A percentile compares a stretch with the other conserved stretches of the same genome.
Evolutionary conservation across 2,329 filamentous ascomycete genomes (phyloP).

Genomic region (Setomelanomma holmii): DNA sequence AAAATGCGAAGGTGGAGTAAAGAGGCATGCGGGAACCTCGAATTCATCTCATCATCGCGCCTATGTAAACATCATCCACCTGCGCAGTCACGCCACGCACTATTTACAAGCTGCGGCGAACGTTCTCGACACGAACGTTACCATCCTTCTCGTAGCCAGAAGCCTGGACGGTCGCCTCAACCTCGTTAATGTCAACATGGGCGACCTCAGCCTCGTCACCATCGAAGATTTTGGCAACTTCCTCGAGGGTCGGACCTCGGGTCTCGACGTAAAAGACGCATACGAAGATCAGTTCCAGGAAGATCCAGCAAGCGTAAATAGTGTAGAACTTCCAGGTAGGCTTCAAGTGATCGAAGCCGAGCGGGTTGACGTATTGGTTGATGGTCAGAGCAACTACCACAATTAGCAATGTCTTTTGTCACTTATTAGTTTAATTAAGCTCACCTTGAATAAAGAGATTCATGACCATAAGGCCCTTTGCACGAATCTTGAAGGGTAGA

Average conservation of each 20-base stretch:
- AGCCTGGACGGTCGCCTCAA: constrained; percentile 22
- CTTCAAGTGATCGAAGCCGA: neutral
- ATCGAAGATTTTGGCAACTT: constrained; percentile 74
- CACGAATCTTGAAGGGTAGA: constrained; percentile 57
- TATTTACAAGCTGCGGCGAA: neutral
- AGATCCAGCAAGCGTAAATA: constrained; percentile 71
- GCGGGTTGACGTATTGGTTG: constrained; percentile 67
- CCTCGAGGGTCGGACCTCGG: constrained; percentile 63
- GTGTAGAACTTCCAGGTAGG: constrained; percentile 67
- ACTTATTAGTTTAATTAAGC: too few relatives aligned
- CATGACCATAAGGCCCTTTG: constrained; percentile 62
- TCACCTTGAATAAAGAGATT: constrained; percentile 70
- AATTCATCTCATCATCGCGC: too few relatives aligned
- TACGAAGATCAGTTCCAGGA: constrained; percentile 66
- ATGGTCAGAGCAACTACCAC: constrained; percentile 66
- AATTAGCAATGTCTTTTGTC: too few relatives aligned
- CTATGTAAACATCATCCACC: too few relatives aligned
- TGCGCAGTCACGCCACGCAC: too few relatives aligned
- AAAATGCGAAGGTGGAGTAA: too few relatives aligned
- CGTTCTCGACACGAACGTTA: neutral
- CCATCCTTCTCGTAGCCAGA: constrained; percentile 35
- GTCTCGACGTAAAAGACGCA: constrained; percentile 75
- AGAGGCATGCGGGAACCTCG: too few relatives aligned
- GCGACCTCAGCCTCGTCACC: constrained; percentile 62
- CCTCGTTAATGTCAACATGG: constrained; percentile 32